phyloP scores from a whole-genome alignment of 495 filamentous ascomycete genomes.

The Hypoxylon rickii region DNA sequence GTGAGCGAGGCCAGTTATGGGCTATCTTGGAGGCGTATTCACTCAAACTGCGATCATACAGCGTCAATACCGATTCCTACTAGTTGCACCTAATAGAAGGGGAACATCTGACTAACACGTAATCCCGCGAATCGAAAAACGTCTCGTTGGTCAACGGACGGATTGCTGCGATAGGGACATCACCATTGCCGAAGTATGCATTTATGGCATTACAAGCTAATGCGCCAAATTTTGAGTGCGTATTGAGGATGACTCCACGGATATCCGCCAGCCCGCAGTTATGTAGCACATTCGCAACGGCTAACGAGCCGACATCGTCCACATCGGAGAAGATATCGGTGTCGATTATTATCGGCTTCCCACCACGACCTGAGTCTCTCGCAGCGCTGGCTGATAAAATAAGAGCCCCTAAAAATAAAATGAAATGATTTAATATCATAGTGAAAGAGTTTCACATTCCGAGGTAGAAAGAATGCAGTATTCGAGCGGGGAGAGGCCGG shows the following conservation, averaged over 20 bases:
- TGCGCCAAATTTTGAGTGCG: conserved; percentile 48
- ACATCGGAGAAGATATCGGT: conserved; percentile 52
- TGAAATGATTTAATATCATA: conserved; percentile 1
- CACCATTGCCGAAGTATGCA: conserved; percentile 45
- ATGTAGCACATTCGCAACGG: conserved; percentile 38
- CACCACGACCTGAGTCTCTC: background rate
- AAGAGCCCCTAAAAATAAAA: conserved; percentile 1
- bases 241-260: conserved; percentile 51
- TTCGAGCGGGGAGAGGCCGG: too few relatives aligned
- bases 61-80: too few relatives aligned
- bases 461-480: too few relatives aligned
- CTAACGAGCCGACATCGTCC: conserved; percentile 46
- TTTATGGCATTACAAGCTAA: conserved; percentile 48
- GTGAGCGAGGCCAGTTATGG: conserved; percentile 43
- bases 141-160: conserved; percentile 47
- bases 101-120: conserved; percentile 36
- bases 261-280: conserved; percentile 40
- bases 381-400: background rate
- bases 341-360: conserved; percentile 41
- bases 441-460: too few relatives aligned
- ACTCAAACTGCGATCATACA: conserved; percentile 4
- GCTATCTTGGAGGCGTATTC: conserved; percentile 47
- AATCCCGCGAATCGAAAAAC: conserved; percentile 48
- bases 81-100: too few relatives aligned
- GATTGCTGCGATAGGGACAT: conserved; percentile 43